Evolutionary conservation across 208 protist species (phyloP).

Genomic region (Leishmania major): DNA sequence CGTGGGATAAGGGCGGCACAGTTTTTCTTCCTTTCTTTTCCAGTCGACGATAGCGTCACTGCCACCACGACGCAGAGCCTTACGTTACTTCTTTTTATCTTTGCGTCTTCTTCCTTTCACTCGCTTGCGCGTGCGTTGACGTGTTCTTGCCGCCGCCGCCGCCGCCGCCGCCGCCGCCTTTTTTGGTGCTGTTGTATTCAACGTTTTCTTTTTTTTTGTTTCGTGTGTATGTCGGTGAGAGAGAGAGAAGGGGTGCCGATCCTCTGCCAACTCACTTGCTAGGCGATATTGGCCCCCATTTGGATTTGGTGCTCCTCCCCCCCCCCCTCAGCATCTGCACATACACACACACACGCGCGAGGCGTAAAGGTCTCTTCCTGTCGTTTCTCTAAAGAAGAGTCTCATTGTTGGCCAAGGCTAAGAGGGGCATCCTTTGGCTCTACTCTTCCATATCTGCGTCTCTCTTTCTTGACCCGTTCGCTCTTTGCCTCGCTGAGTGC

Average conservation of each 20-base stretch:
- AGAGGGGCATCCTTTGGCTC: background rate
- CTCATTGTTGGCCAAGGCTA: background rate
- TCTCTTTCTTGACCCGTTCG: background rate
- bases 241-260: background rate
- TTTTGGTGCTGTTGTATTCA: too few relatives aligned
- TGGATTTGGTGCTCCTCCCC: too few relatives aligned
- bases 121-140: background rate
- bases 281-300: background rate
- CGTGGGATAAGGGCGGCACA: background rate
- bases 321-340: background rate
- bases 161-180: too few relatives aligned
- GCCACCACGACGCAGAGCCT: background rate
- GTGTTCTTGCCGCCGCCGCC: background rate
- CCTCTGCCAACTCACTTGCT: background rate
- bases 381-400: background rate
- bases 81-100: background rate
- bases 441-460: background rate
- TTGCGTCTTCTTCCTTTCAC: background rate
- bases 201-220: background rate
- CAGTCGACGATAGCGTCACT: background rate
- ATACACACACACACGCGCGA: background rate
- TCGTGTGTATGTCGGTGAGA: background rate
- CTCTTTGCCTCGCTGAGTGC: background rate
- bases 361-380: background rate
- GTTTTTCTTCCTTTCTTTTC: background rate